phyloP scores from a whole-genome alignment of 345 rosid species.

The Geranium brycei region DNA sequence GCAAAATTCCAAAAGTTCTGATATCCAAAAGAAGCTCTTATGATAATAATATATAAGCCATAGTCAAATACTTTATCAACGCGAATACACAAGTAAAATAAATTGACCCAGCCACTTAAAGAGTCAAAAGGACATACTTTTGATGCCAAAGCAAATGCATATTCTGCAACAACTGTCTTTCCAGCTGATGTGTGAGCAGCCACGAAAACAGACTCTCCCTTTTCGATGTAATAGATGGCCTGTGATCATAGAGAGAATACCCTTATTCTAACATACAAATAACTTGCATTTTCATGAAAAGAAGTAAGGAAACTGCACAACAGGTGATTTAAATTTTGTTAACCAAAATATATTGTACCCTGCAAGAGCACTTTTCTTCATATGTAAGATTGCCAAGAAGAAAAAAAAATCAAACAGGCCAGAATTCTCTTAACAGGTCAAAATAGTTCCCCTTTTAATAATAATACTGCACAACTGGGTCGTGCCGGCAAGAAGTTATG shows the following conservation, averaged over 20 bases:
- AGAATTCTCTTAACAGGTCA: not conserved
- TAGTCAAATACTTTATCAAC: conserved; percentile 1
- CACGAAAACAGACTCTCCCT: conserved; percentile 89
- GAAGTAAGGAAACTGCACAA: not conserved
- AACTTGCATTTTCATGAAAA: not conserved
- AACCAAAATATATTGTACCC: not conserved
- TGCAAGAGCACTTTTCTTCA: not conserved
- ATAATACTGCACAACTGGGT: not conserved
- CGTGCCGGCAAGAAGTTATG: not conserved
- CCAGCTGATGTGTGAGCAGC: conserved; percentile 99
- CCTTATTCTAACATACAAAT: not conserved
- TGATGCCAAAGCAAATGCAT: conserved; percentile 93
- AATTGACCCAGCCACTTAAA: conserved; percentile 1
- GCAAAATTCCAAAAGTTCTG: not conserved
- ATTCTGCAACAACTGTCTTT: conserved; percentile 97
- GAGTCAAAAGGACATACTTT: conserved; percentile 35
- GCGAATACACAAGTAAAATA: not conserved
- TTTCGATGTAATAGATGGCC: conserved; percentile 89
- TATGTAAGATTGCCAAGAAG: not conserved
- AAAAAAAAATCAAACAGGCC: not conserved
- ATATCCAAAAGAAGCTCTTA: conserved; percentile 2
- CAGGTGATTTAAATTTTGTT: not conserved
- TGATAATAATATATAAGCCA: conserved; percentile 4
- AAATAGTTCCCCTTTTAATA: not conserved
- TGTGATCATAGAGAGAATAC: conserved; percentile 17